phyloP scores from a whole-genome alignment of 2,329 filamentous ascomycete genomes.

The Aspergillus intermedius region DNA sequence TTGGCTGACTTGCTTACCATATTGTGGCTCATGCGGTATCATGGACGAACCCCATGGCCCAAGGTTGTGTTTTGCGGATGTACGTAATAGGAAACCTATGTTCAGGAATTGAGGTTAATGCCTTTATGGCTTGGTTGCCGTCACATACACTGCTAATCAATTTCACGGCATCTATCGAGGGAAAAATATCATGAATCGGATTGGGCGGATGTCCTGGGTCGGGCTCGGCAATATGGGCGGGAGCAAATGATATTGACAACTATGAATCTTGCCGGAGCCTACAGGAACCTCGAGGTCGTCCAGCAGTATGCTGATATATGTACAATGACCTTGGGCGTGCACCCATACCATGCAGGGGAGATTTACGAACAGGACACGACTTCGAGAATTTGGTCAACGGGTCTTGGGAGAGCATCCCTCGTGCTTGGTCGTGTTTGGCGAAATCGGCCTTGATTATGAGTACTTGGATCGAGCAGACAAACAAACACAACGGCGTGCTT shows the following conservation, averaged over 20 bases:
- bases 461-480: conserved; percentile 40
- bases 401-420: conserved; percentile 19
- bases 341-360: conserved; percentile 46
- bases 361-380: conserved; percentile 24
- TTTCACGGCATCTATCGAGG: conserved; percentile 47
- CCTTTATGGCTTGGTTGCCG: conserved; percentile 16
- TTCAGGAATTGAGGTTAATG: background rate
- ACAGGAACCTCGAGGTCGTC: conserved; percentile 37
- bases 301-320: conserved; percentile 28
- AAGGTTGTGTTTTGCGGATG: conserved; percentile 9
- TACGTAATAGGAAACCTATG: conserved; percentile 4
- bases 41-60: no score
- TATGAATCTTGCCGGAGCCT: conserved; percentile 37
- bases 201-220: conserved; percentile 27
- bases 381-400: conserved; percentile 10
- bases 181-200: conserved; percentile 44
- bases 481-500: conserved; percentile 34
- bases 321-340: conserved; percentile 44
- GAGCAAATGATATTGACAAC: conserved; percentile 24
- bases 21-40: no score
- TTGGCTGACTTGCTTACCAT: no score
- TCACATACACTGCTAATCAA: conserved; percentile 28
- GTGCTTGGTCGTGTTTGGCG: conserved; percentile 43
- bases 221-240: conserved; percentile 14
- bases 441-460: conserved; percentile 48